Base-by-base conservation (phyloP, 192 early-diverging fungal species). In the Coemansia aciculifera region DNA sequence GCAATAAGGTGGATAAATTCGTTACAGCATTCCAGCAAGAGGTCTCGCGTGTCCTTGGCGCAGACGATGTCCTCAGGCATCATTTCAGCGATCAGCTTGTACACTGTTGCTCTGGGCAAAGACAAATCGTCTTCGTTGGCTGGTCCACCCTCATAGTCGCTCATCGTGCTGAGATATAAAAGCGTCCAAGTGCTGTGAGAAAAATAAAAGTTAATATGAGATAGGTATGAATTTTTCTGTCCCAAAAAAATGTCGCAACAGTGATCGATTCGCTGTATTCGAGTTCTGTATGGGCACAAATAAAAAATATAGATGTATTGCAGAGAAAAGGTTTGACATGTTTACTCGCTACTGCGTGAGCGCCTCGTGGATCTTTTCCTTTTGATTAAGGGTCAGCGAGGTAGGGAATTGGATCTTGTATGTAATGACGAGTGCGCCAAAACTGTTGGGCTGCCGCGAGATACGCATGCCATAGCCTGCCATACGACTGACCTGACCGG, bases 1-100 rank as follows among this genome's bases (percentile, higher is more conserved):
- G 96, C 91, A 31, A 98, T 86, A 71, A 98, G 78, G 54, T 98
- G 96, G 44, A 98, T 96, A 68, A 98, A 98, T 78, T 99, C 96
- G 75, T 81, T 85, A 78, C 96, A 99, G 75, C 97, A 99, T 62
- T 99, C 97, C 27, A 94, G 88, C 49, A 99, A 77, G 37, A 99
- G 78, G 72, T 99, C 97, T 27, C 94, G 86, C 7, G 97, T 93
- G 59, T 99, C 97, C 78, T 96, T 98, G n/a, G 97, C 90, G 65
- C 94, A 95, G 10, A 85, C 76, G 60, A 98, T 87, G 74, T 98
- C 96, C 19, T 85, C 73, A 4, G 96, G 96, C 85, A 99, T 86
- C 90, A 95, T 91, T 82, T 99, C 97, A 31, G 92, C 92, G 65
- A 99, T 96, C 42, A 99, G 86, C 75, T 98, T 98, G 66, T 90